Conservation (phyloP, 495 filamentous ascomycete species). For the Neurospora pannonica region DNA sequence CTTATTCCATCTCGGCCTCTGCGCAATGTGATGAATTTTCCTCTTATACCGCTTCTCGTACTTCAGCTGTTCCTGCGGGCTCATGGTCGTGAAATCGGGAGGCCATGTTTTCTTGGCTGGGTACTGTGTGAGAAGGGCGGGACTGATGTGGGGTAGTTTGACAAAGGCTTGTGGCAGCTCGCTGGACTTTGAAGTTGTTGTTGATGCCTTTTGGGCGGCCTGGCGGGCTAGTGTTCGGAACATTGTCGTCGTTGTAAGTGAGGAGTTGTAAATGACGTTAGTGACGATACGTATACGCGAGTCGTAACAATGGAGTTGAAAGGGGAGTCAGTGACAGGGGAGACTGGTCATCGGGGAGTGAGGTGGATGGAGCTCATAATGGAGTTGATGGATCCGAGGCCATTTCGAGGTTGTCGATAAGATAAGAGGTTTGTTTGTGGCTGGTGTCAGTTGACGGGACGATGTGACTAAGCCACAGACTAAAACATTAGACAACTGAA, state of each 20-base stretch:
- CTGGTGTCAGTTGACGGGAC: neutral
- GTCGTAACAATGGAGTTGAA: neutral
- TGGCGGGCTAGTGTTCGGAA: neutral
- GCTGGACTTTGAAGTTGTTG: neutral
- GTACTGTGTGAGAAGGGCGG: constrained; percentile 50
- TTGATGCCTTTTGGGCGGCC: neutral
- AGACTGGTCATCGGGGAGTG: neutral
- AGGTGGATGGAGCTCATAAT: neutral
- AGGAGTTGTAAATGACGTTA: neutral
- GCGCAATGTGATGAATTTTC: constrained; percentile 60
- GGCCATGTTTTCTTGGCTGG: constrained; percentile 77
- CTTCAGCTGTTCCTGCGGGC: constrained; percentile 73
- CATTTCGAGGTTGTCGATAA: neutral
- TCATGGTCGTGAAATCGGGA: constrained; percentile 77
- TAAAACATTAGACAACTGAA: neutral
- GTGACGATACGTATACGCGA: neutral
- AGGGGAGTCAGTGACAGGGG: neutral
- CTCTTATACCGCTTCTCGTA: constrained; percentile 69
- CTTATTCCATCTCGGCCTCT: constrained; percentile 67
- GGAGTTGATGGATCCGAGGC: neutral
- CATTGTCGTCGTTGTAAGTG: neutral
- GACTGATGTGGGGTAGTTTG: constrained; percentile 4
- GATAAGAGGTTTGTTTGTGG: neutral
- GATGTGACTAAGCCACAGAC: neutral
- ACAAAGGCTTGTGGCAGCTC: neutral